Evolutionary conservation across 2,329 filamentous ascomycete species (phyloP), one percentile per base, ranked within the genome.

Genomic region (Chaetomium sp.): DNA sequence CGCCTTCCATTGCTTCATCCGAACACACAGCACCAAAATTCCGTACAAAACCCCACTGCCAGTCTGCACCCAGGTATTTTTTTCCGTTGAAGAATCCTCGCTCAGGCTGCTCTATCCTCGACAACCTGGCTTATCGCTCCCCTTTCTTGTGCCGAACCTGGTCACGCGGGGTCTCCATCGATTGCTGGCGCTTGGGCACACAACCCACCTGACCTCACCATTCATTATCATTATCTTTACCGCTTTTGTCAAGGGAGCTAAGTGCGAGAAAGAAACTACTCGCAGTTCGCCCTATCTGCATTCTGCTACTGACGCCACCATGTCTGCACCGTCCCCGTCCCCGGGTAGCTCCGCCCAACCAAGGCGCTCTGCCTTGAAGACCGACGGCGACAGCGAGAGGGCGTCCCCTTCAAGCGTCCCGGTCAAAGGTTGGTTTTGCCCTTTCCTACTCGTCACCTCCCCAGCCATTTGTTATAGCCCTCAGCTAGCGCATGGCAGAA

Each of bases 381-480:
- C 69, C 16, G 80, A 82, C 33, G 78, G 80, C 58, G 80, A 81
- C 55, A 70, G 56, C 56, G 77, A 79, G 54, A 75, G 72, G 65
- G 73, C 75, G 2, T 74, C 79, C 19, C 75, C 79, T 12, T 71
- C 76, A 45, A 77, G 74, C 66, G 75, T 75, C 58, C 73, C 77
- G 45, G 70, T 75, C 50, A 82, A 82, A 79, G 80, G 80, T 82
- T 72, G 65, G 79, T 79, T 4, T 0, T 16, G 23, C 29, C 16
- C 13, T 23, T 21, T 57, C 51, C 23, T 13, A 21, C 56, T 38
- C 23, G 7, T 60, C 33, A 25, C 47, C 35, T 55, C 13, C 38
- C 29, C 6, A 27, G 19, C 35, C 27, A 12, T 35, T 42, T 45
- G 31, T 29, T 21, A 29, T 42, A 49, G 8, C 31, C 42, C 13